Conservation (phyloP, 768 basidiomycete genomes). For the Grammothele lineata region DNA sequence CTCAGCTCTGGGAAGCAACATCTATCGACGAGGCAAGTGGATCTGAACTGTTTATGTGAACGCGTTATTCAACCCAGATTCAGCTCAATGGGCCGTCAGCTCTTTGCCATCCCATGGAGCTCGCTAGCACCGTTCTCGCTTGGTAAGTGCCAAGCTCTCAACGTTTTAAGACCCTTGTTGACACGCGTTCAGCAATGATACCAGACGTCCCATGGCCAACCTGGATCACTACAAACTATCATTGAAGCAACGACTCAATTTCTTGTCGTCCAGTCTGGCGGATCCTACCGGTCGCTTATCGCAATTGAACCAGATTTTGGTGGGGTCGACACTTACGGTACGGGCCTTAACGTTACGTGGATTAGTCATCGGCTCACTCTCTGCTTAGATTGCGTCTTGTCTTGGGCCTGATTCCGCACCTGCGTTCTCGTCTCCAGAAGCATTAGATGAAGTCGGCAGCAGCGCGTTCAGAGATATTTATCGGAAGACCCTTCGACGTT, state of each 20-base stretch:
- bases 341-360: too few relatives aligned
- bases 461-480: slow-evolving; percentile 2
- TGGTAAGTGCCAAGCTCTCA: slow-evolving; percentile 19
- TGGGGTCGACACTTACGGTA: too few relatives aligned
- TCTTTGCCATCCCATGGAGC: slow-evolving; percentile 16
- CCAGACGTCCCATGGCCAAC: background rate
- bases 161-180: too few relatives aligned
- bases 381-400: too few relatives aligned
- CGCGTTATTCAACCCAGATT: too few relatives aligned
- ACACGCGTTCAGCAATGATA: slow-evolving; percentile 2
- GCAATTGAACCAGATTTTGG: too few relatives aligned
- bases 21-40: slow-evolving; percentile 3
- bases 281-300: background rate
- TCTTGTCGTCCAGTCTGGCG: background rate
- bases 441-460: background rate
- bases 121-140: slow-evolving; percentile 9
- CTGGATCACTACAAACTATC: slow-evolving; percentile 8
- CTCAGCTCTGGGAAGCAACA: slow-evolving; percentile 39
- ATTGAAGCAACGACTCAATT: slow-evolving; percentile 10
- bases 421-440: too few relatives aligned
- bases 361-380: too few relatives aligned
- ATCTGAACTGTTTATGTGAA: too few relatives aligned
- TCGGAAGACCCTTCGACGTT: slow-evolving; percentile 6
- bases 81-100: slow-evolving; percentile 17
- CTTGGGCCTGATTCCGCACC: too few relatives aligned